A percentile compares a stretch with the other conserved stretches of the same genome.
phyloP scores from a whole-genome alignment of 768 basidiomycete species.

The Hygrophorus pudorinus region DNA sequence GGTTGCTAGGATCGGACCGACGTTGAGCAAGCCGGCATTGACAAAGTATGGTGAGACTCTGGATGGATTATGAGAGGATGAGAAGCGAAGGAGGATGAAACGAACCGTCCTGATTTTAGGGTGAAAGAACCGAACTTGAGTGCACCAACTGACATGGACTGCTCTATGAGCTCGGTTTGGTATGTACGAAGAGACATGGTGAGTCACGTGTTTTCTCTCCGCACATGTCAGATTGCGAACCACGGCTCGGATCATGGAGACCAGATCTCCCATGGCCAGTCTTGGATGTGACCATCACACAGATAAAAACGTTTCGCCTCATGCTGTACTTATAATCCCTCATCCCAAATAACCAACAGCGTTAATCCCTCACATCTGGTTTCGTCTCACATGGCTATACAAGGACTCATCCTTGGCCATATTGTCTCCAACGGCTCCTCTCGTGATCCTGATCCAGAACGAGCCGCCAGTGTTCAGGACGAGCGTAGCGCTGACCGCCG shows the following conservation, averaged over 20 bases:
- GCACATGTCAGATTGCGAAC: too few species aligned
- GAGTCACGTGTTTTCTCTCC: background rate
- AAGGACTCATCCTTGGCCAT: too few species aligned
- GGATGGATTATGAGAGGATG: constrained; percentile 7
- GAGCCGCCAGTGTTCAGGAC: background rate
- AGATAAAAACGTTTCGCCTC: constrained; percentile 1
- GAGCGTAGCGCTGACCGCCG: too few species aligned
- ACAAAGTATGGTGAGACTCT: constrained; percentile 95
- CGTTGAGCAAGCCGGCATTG: constrained; percentile 84
- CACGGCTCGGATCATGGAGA: constrained; percentile 15
- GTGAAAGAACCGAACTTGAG: constrained; percentile 89
- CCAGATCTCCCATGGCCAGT: background rate
- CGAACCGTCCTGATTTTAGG: constrained; percentile 90
- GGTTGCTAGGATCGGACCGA: constrained; percentile 69
- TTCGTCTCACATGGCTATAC: too few species aligned
- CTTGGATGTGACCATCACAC: too few species aligned
- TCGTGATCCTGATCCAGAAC: background rate
- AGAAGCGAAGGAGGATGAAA: constrained; percentile 8
- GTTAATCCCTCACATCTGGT: background rate
- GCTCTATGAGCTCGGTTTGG: constrained; percentile 58
- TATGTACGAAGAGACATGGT: constrained; percentile 32
- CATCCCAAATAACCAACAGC: background rate
- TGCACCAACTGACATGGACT: constrained; percentile 59
- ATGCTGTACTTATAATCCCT: background rate
- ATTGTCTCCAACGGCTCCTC: too few species aligned